Evolutionary conservation across 2,329 filamentous ascomycete species (phyloP).

Genomic region (Botryotinia calthae): DNA sequence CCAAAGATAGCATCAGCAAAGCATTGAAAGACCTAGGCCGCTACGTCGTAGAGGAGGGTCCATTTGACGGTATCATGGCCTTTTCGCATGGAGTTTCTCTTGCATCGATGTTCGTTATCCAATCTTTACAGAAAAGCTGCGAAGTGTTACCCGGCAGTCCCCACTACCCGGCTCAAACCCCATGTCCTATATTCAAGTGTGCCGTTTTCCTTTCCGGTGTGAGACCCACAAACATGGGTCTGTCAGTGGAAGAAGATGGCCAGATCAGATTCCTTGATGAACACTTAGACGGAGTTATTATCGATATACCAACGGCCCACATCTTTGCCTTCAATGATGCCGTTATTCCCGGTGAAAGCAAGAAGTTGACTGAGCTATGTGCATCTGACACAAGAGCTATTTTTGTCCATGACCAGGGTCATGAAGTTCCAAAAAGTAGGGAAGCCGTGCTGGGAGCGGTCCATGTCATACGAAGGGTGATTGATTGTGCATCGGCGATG

Average conservation of each 20-base stretch:
- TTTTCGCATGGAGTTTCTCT: background rate
- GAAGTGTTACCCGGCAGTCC: background rate
- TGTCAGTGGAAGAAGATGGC: background rate
- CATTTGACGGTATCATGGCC: conserved; percentile 10
- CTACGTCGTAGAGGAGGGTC: conserved; percentile 2
- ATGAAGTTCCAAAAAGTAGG: conserved; percentile 6
- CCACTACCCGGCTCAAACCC: background rate
- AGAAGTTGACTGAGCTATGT: background rate
- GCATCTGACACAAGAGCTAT: background rate
- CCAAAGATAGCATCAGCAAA: background rate
- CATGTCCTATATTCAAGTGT: conserved; percentile 2
- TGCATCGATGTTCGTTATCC: background rate
- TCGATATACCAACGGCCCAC: background rate
- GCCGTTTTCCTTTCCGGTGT: conserved; percentile 9
- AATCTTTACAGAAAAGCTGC: background rate
- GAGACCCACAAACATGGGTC: background rate
- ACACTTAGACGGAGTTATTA: background rate
- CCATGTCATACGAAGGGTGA: background rate
- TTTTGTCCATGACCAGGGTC: background rate
- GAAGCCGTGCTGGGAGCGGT: background rate
- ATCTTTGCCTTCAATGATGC: background rate
- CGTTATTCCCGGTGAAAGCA: background rate
- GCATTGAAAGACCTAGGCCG: background rate
- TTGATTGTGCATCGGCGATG: background rate
- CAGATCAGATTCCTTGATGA: background rate